These are phyloP conservation scores for Podospora pseudopauciseta DNA, from an alignment of 495 filamentous ascomycete genomes.

Conservation along the genomic window DNA sequence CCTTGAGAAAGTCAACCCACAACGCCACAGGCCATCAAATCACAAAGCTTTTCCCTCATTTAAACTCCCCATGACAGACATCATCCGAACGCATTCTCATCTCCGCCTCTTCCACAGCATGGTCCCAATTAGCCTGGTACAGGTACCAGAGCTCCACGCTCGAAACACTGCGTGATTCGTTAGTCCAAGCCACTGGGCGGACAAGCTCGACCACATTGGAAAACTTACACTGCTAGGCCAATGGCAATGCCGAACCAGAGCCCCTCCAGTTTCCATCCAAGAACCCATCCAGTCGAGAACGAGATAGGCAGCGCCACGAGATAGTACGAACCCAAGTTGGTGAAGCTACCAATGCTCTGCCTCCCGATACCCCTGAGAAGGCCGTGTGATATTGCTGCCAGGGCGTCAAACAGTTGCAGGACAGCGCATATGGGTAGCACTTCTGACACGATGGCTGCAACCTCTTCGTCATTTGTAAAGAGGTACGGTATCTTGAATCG, in stretches of 20 bases:
- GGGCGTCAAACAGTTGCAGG: constrained; percentile 74
- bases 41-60: constrained; percentile 10
- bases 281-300: constrained; percentile 62
- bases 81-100: constrained; percentile 29
- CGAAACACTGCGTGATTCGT: constrained; percentile 20
- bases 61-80: constrained; percentile 17
- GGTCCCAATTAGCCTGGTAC: constrained; percentile 29
- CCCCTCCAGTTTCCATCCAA: constrained; percentile 65
- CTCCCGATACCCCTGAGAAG: constrained; percentile 70
- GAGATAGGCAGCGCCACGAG: constrained; percentile 73
- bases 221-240: constrained; percentile 49
- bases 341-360: constrained; percentile 74
- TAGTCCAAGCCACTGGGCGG: background rate
- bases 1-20: too few relatives aligned
- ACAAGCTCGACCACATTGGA: background rate
- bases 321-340: constrained; percentile 77
- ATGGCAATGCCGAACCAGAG: constrained; percentile 70
- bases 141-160: constrained; percentile 31
- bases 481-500: constrained; percentile 62
- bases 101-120: constrained; percentile 32
- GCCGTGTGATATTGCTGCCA: constrained; percentile 71
- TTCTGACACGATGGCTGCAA: constrained; percentile 61
- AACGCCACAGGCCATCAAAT: too few relatives aligned
- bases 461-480: constrained; percentile 70
- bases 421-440: constrained; percentile 70